Percentiles rank a stretch among this genome's conserved stretches.
Evolutionary conservation across 805 yeast species (phyloP).

Genomic region (Ogataea henricii): DNA sequence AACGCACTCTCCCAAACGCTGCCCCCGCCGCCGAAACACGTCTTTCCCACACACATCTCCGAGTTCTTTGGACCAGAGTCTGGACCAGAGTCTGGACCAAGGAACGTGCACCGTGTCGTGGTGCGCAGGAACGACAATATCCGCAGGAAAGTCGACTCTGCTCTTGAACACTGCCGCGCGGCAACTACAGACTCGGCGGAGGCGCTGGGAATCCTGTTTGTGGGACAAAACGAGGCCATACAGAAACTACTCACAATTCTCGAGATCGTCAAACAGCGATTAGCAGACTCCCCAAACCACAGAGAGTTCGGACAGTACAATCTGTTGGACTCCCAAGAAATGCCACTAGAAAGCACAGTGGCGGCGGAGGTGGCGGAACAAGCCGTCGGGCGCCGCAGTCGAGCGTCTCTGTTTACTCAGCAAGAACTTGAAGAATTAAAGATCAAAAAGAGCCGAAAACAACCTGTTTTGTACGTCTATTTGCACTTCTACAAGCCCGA

Average conservation of each 20-base stretch:
- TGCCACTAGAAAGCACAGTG: background rate
- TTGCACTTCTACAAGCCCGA: slow-evolving; percentile 18
- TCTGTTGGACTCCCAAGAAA: slow-evolving; percentile 22
- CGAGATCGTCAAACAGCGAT: slow-evolving; percentile 34
- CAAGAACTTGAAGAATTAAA: slow-evolving; percentile 15
- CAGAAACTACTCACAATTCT: slow-evolving; percentile 34
- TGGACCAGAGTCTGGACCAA: slow-evolving; percentile 1
- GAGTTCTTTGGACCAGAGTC: background rate
- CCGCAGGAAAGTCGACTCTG: slow-evolving; percentile 19
- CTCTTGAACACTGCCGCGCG: slow-evolving; percentile 15
- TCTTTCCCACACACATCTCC: background rate
- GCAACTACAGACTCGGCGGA: background rate
- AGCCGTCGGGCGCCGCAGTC: no score
- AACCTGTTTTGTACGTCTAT: slow-evolving; percentile 30
- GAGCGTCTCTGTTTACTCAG: slow-evolving; percentile 4
- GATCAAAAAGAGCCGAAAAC: slow-evolving; percentile 14
- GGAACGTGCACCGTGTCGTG: slow-evolving; percentile 5
- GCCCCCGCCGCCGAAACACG: background rate
- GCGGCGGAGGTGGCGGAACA: no score
- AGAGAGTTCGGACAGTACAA: slow-evolving; percentile 25
- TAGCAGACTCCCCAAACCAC: slow-evolving; percentile 5
- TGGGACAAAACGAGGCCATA: slow-evolving; percentile 23
- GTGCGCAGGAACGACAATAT: slow-evolving; percentile 29
- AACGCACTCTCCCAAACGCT: background rate
- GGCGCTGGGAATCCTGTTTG: slow-evolving; percentile 20